Evolutionary conservation across 352 stramenopile species (phyloP).

Genomic region (Phytophthora ohioensis): DNA sequence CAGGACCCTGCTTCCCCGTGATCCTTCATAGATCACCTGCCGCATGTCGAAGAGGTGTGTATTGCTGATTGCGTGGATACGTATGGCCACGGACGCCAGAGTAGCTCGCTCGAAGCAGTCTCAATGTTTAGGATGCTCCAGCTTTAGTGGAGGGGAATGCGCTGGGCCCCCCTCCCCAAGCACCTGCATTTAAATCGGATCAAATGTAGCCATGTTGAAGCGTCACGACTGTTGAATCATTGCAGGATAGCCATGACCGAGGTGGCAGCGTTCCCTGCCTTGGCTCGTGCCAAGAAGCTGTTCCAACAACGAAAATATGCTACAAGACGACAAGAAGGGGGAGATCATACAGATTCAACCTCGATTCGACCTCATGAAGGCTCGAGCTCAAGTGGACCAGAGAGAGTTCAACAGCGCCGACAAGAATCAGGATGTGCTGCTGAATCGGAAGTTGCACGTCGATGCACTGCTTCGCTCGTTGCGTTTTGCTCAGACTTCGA

Average conservation of each 20-base stretch:
- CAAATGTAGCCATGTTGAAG: conserved; percentile 27
- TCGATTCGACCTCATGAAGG: not conserved
- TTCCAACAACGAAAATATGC: conserved; percentile 24
- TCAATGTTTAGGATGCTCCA: too few relatives aligned
- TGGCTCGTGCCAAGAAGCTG: conserved; percentile 42
- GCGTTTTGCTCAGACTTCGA: conserved; percentile 36
- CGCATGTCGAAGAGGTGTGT: too few relatives aligned
- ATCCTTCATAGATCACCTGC: too few relatives aligned
- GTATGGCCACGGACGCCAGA: too few relatives aligned
- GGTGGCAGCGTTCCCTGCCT: conserved; percentile 32
- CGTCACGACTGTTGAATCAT: conserved; percentile 5
- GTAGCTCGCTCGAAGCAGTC: too few relatives aligned
- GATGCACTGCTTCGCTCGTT: conserved; percentile 15
- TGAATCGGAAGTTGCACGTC: conserved; percentile 1
- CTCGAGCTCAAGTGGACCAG: not conserved
- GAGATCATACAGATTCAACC: not conserved
- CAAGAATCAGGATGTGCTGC: not conserved
- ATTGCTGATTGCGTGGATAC: too few relatives aligned
- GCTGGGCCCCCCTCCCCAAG: too few relatives aligned
- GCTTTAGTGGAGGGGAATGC: too few relatives aligned
- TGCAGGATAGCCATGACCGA: not conserved
- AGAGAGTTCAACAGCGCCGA: not conserved
- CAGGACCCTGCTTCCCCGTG: too few relatives aligned
- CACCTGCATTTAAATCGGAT: not conserved
- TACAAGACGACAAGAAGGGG: not conserved